Conservation (phyloP, 805 yeast genomes). For the Metschnikowia continentalis region DNA sequence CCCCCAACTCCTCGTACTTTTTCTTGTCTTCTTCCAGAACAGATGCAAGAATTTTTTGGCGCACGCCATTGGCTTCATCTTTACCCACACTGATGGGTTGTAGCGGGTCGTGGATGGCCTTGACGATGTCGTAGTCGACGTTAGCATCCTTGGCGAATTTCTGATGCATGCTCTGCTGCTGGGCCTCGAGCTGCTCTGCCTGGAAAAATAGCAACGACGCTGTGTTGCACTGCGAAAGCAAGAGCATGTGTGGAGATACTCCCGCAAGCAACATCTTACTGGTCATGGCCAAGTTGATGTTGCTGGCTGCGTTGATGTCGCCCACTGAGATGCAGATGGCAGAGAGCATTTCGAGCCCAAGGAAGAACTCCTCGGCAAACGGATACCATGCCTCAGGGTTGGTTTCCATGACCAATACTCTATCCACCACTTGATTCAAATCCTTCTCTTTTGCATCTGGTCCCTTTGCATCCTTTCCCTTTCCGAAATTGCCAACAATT, state of each 20-base stretch:
- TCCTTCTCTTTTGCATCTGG: background rate
- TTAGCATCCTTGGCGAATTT: conserved; percentile 24
- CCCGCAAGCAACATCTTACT: conserved; percentile 74
- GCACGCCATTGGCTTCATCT: conserved; percentile 12
- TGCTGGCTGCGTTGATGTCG: conserved; percentile 58
- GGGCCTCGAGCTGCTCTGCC: conserved; percentile 58
- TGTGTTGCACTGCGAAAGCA: conserved; percentile 62
- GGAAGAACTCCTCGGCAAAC: conserved; percentile 73
- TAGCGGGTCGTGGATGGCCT: conserved; percentile 17
- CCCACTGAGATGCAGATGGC: conserved; percentile 68
- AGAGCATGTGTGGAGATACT: conserved; percentile 57
- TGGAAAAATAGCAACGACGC: conserved; percentile 67
- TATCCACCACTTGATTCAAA: background rate
- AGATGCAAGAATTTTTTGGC: conserved; percentile 7
- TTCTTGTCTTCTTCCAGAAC: conserved; percentile 27
- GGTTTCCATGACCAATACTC: conserved; percentile 20
- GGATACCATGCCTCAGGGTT: conserved; percentile 62
- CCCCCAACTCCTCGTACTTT: conserved; percentile 17
- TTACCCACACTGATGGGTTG: conserved; percentile 11
- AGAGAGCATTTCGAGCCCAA: conserved; percentile 70
- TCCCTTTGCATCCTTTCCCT: background rate
- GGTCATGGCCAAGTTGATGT: conserved; percentile 58
- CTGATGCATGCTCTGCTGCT: conserved; percentile 31
- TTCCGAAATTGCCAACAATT: background rate
- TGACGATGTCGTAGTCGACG: conserved; percentile 18